Percentiles rank a stretch among this genome's conserved stretches.
These are phyloP conservation scores for Hibiscus mutabilis DNA, from an alignment of 345 rosid species.

Conservation along the genomic window DNA sequence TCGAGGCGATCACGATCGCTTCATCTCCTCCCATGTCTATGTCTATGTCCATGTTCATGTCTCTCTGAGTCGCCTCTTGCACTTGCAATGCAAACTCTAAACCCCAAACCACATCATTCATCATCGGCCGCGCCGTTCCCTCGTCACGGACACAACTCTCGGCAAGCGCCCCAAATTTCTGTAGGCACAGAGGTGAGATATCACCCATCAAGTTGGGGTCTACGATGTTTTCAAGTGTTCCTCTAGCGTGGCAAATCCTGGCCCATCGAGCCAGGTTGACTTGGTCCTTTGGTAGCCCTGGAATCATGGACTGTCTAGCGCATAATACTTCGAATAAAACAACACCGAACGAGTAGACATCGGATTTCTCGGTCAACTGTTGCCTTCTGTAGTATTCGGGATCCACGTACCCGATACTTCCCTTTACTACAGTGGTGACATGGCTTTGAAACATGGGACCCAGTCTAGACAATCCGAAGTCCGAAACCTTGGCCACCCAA, in stretches of 20 bases:
- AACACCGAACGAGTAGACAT: constrained; percentile 32
- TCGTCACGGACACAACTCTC: background rate
- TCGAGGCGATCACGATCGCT: background rate
- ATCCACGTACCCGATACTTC: constrained; percentile 27
- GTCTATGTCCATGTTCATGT: background rate
- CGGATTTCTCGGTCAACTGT: constrained; percentile 27
- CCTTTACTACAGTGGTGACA: constrained; percentile 26
- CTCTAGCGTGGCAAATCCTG: background rate
- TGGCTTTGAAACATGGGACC: constrained; percentile 14
- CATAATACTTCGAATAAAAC: constrained; percentile 22
- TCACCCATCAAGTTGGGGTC: constrained; percentile 11
- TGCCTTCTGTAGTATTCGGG: constrained; percentile 24
- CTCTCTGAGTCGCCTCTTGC: background rate
- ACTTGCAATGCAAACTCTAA: constrained; percentile 2
- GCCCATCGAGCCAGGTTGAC: constrained; percentile 10
- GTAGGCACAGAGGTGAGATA: background rate
- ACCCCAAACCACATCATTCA: constrained; percentile 10
- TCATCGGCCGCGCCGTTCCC: background rate
- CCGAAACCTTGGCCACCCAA: constrained; percentile 15
- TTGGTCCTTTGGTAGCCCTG: constrained; percentile 9
- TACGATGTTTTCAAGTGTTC: background rate
- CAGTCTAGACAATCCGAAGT: constrained; percentile 24
- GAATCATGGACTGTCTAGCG: constrained; percentile 16
- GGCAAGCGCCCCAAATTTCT: constrained; percentile 1
- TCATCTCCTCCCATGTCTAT: background rate